Evolutionary conservation across 192 early-diverging fungal genomes (phyloP).

Genomic region (Gamsiella multidivaricata): DNA sequence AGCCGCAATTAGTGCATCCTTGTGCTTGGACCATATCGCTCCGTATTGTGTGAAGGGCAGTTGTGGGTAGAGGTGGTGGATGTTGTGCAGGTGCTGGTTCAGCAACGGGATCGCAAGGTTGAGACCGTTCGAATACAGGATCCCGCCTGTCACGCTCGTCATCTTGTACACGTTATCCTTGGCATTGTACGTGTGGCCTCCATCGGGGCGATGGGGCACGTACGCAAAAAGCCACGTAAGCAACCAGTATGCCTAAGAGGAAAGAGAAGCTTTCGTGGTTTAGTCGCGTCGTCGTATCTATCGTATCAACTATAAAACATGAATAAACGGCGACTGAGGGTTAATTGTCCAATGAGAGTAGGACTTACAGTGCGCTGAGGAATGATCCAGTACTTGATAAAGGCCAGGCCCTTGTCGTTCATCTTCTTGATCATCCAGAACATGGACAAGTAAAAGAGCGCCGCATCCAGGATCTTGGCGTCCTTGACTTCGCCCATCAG

Average conservation of each 20-base stretch:
- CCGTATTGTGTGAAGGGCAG: conserved; percentile 44
- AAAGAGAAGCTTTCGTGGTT: background rate
- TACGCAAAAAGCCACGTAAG: conserved; percentile 44
- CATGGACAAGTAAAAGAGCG: conserved; percentile 21
- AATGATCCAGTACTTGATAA: conserved; percentile 47
- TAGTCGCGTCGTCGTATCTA: too few relatives aligned
- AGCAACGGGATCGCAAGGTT: conserved; percentile 42
- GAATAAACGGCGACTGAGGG: too few relatives aligned
- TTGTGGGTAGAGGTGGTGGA: conserved; percentile 47
- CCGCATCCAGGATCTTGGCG: conserved; percentile 3
- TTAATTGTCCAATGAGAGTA: too few relatives aligned
- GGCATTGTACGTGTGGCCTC: conserved; percentile 27
- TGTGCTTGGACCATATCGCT: conserved; percentile 44
- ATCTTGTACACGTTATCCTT: conserved; percentile 50
- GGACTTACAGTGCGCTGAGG: conserved; percentile 39
- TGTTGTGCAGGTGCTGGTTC: conserved; percentile 52
- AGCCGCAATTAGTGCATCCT: conserved; percentile 35
- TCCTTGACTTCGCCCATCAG: conserved; percentile 8
- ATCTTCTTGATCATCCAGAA: conserved; percentile 11
- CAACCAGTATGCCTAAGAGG: conserved; percentile 39
- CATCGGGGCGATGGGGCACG: conserved; percentile 41
- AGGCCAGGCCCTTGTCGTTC: conserved; percentile 17
- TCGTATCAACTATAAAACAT: too few relatives aligned
- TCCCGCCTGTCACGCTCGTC: conserved; percentile 39
- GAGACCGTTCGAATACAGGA: conserved; percentile 32